These are phyloP conservation scores for Diaporthe caulivora DNA, from an alignment of 2,329 filamentous ascomycete species.

Conservation along the genomic window DNA sequence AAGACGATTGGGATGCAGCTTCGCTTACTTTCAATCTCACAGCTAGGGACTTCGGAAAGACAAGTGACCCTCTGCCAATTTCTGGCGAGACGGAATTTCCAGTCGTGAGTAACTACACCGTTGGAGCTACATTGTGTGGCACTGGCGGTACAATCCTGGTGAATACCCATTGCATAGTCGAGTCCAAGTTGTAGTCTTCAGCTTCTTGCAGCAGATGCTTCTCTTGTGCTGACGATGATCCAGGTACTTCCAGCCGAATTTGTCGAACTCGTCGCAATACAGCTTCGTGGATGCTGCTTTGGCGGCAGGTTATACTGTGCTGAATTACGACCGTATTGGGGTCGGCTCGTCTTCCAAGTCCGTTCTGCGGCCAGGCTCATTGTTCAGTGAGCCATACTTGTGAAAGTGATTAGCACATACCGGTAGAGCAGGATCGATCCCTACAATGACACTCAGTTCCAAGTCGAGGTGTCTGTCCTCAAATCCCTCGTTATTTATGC, in stretches of 20 bases:
- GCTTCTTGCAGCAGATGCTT: background rate
- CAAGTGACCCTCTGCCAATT: slow-evolving; percentile 44
- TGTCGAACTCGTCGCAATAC: slow-evolving; percentile 43
- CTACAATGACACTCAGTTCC: slow-evolving; percentile 47
- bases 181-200: slow-evolving; percentile 46
- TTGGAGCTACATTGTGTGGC: slow-evolving; percentile 48
- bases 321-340: slow-evolving; percentile 50
- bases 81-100: slow-evolving; percentile 41
- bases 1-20: slow-evolving; percentile 48
- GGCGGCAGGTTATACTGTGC: slow-evolving; percentile 46
- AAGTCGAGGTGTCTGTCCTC: slow-evolving; percentile 48
- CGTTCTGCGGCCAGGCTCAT: background rate
- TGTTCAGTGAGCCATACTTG: background rate
- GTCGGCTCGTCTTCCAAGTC: slow-evolving; percentile 49
- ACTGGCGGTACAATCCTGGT: slow-evolving; percentile 44
- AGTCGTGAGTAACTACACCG: slow-evolving; percentile 44
- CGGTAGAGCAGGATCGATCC: slow-evolving; percentile 44
- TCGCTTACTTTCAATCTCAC: slow-evolving; percentile 47
- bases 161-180: slow-evolving; percentile 48
- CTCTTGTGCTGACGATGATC: background rate
- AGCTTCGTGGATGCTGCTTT: slow-evolving; percentile 46
- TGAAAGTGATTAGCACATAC: background rate
- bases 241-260: slow-evolving; percentile 47
- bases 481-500: slow-evolving; percentile 46
- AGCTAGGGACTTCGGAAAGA: slow-evolving; percentile 42